These are phyloP conservation scores for Dryadomyces quercus-mongolicae DNA, from an alignment of 2,329 filamentous ascomycete species.

Conservation along the genomic window DNA sequence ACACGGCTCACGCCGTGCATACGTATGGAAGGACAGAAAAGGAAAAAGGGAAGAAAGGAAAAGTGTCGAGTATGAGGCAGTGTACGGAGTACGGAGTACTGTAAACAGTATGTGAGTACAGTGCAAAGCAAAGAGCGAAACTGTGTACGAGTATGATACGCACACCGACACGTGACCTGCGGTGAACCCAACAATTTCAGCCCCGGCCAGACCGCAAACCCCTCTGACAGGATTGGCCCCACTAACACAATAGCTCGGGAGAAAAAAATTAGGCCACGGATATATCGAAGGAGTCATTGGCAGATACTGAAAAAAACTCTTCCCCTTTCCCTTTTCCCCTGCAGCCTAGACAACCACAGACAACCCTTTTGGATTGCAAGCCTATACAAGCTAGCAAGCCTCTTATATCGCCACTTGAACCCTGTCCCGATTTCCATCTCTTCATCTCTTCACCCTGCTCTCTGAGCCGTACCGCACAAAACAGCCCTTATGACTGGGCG, in stretches of 20 bases:
- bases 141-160: background rate
- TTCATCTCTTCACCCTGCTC: slow-evolving; percentile 6
- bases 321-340: background rate
- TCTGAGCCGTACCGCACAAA: slow-evolving; percentile 25
- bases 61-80: background rate
- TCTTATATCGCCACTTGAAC: slow-evolving; percentile 5
- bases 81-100: background rate
- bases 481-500: slow-evolving; percentile 76
- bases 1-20: too few species aligned
- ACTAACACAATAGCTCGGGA: background rate
- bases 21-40: background rate
- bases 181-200: background rate
- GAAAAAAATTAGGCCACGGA: background rate
- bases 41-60: background rate
- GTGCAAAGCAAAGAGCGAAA: too few species aligned
- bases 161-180: background rate
- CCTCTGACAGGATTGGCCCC: background rate
- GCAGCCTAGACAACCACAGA: background rate
- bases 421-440: slow-evolving; percentile 5
- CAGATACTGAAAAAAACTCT: slow-evolving; percentile 12
- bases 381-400: background rate
- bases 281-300: slow-evolving; percentile 10
- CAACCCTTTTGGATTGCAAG: too few species aligned
- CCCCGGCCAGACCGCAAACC: background rate
- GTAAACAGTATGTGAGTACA: background rate